Percentiles rank a stretch among this genome's conserved stretches.
Evolutionary conservation across 768 basidiomycete species (phyloP).

Genomic region (Boletellus ananas): DNA sequence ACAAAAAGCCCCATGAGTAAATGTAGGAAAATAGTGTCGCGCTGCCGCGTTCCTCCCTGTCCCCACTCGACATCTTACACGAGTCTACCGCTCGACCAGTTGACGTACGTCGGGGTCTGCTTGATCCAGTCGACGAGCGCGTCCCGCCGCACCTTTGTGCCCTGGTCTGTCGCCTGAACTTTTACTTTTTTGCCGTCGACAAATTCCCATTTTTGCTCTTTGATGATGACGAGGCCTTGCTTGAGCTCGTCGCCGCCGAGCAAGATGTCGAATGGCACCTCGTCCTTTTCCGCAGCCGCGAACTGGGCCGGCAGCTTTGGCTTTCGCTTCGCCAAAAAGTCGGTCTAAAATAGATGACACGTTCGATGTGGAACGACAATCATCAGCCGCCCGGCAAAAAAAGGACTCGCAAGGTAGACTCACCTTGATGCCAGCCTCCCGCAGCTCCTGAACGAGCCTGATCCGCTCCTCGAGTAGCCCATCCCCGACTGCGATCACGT

Average conservation of each 20-base stretch:
- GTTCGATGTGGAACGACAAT: background rate
- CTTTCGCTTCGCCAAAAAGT: slow-evolving; percentile 90
- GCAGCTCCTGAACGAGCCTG: slow-evolving; percentile 69
- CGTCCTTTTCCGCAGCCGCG: slow-evolving; percentile 84
- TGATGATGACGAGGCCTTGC: slow-evolving; percentile 82
- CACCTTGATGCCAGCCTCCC: slow-evolving; percentile 87
- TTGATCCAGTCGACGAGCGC: slow-evolving; percentile 66
- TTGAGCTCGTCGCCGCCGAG: slow-evolving; percentile 85
- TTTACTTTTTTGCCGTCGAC: slow-evolving; percentile 67
- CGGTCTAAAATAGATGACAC: slow-evolving; percentile 49
- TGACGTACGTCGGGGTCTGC: slow-evolving; percentile 29
- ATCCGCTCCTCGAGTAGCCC: slow-evolving; percentile 86
- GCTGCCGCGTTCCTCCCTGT: background rate
- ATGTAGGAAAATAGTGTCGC: too few species aligned
- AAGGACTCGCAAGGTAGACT: background rate
- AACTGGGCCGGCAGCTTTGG: slow-evolving; percentile 88
- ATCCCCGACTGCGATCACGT: slow-evolving; percentile 88
- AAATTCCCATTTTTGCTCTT: slow-evolving; percentile 84
- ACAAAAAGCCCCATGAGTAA: too few species aligned
- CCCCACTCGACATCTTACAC: slow-evolving; percentile 19
- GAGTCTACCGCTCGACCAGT: slow-evolving; percentile 31
- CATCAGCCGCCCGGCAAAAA: too few species aligned
- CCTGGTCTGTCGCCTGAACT: slow-evolving; percentile 59
- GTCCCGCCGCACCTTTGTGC: slow-evolving; percentile 57
- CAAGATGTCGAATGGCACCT: slow-evolving; percentile 90